Evolutionary conservation across 2,329 filamentous ascomycete species (phyloP).

Genomic region (Talaromyces sp.): DNA sequence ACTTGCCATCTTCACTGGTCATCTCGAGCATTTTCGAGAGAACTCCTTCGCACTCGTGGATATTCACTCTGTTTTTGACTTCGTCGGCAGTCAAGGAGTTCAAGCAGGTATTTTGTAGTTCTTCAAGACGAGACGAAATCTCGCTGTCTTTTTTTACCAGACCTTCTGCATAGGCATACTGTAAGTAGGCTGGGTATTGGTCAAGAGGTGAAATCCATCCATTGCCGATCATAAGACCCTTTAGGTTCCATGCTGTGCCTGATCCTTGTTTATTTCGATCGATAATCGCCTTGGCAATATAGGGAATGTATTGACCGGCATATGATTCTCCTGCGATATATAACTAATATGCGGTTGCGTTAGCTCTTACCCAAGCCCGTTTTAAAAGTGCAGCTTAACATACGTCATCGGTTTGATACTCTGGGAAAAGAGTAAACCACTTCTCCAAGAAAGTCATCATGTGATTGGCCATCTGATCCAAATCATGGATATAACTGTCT

Average conservation of each 20-base stretch:
- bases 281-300: slow-evolving; percentile 87
- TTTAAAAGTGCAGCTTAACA: slow-evolving; percentile 34
- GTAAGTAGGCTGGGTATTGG: slow-evolving; percentile 84
- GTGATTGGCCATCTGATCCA: slow-evolving; percentile 83
- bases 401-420: slow-evolving; percentile 89
- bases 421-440: slow-evolving; percentile 84
- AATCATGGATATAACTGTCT: slow-evolving; percentile 77
- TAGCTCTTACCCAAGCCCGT: not conserved
- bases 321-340: slow-evolving; percentile 96
- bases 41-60: slow-evolving; percentile 68
- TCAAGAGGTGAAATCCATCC: slow-evolving; percentile 91
- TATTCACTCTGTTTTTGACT: slow-evolving; percentile 61
- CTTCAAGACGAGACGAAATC: slow-evolving; percentile 61
- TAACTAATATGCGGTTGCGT: slow-evolving; percentile 51
- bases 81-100: slow-evolving; percentile 56
- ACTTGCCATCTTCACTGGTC: slow-evolving; percentile 58
- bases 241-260: slow-evolving; percentile 66
- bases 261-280: slow-evolving; percentile 68
- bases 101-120: slow-evolving; percentile 64
- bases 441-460: slow-evolving; percentile 87
- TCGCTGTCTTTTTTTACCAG: slow-evolving; percentile 66
- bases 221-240: slow-evolving; percentile 89
- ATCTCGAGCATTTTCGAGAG: slow-evolving; percentile 66
- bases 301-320: slow-evolving; percentile 93
- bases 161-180: slow-evolving; percentile 72